Conservation (phyloP, 2,329 filamentous ascomycete genomes). For the Hypoxylon sp. region DNA sequence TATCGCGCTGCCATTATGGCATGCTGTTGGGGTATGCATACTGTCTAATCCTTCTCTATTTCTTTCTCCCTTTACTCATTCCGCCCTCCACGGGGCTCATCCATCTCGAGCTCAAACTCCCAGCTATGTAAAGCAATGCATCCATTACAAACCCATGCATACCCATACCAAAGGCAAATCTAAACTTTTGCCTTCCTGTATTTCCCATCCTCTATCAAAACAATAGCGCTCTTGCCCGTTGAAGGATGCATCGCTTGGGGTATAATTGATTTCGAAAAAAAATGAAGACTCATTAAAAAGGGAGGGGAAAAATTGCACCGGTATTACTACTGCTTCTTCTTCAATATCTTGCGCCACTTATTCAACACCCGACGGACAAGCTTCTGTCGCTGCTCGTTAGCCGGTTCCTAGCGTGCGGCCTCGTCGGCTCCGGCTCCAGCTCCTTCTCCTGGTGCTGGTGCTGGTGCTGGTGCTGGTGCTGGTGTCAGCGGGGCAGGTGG, state of each 20-base stretch:
- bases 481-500: conserved; percentile 3
- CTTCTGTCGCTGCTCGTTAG: conserved; percentile 7
- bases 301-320: neutral
- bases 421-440: conserved; percentile 2
- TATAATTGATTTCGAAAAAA: conserved; percentile 31
- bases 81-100: neutral
- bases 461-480: too few relatives aligned
- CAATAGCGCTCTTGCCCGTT: conserved; percentile 16
- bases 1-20: neutral
- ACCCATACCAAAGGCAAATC: conserved; percentile 12
- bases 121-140: conserved; percentile 2
- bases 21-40: neutral
- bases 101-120: conserved; percentile 25
- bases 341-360: conserved; percentile 3
- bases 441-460: too few relatives aligned
- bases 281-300: conserved; percentile 4
- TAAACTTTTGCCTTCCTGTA: conserved; percentile 10
- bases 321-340: conserved; percentile 20
- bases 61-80: neutral
- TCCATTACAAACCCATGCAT: neutral
- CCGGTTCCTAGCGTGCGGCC: conserved; percentile 28
- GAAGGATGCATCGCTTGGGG: conserved; percentile 28
- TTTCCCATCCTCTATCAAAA: conserved; percentile 20
- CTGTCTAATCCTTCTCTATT: neutral
- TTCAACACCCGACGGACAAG: conserved; percentile 9